phyloP scores from a whole-genome alignment of 2,329 filamentous ascomycete genomes.

The Pseudogymnoascus sp. region DNA sequence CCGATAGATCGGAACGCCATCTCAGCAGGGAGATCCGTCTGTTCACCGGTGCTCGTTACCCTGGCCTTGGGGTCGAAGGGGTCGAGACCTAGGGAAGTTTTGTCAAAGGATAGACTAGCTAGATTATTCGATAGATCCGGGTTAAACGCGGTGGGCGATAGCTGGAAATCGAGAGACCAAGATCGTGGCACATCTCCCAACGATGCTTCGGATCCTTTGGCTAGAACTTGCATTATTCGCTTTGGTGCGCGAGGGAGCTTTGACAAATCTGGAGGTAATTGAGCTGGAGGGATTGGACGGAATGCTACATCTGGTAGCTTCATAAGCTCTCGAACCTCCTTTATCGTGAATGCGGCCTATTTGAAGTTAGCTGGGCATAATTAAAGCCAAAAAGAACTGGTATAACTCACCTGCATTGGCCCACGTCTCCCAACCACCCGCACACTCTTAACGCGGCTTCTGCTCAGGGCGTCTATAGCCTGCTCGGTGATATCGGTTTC shows the following conservation, averaged over 20 bases:
- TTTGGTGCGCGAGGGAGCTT: conserved; percentile 67
- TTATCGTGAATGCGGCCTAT: conserved; percentile 88
- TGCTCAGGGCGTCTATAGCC: conserved; percentile 64
- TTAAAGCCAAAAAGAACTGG: neutral
- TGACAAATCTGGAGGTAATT: conserved; percentile 61
- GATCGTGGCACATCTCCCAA: conserved; percentile 46
- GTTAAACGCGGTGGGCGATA: conserved; percentile 65
- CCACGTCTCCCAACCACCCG: conserved; percentile 84
- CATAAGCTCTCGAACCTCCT: conserved; percentile 83
- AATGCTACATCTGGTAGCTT: conserved; percentile 67
- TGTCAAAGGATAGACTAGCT: conserved; percentile 59
- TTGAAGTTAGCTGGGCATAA: conserved; percentile 9
- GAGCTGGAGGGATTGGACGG: conserved; percentile 53
- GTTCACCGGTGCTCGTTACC: conserved; percentile 41
- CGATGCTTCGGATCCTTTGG: conserved; percentile 57
- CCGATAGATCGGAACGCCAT: conserved; percentile 90
- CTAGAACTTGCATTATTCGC: conserved; percentile 71
- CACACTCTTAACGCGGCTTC: conserved; percentile 69
- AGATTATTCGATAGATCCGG: conserved; percentile 34
- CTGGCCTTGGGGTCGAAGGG: conserved; percentile 45
- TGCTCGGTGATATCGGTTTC: conserved; percentile 85
- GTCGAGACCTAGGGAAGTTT: conserved; percentile 46
- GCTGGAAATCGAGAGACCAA: conserved; percentile 80
- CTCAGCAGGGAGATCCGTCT: conserved; percentile 50
- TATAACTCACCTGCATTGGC: conserved; percentile 62